Evolutionary conservation across 352 stramenopile genomes (phyloP).

Genomic region (Aphanomyces astaci): DNA sequence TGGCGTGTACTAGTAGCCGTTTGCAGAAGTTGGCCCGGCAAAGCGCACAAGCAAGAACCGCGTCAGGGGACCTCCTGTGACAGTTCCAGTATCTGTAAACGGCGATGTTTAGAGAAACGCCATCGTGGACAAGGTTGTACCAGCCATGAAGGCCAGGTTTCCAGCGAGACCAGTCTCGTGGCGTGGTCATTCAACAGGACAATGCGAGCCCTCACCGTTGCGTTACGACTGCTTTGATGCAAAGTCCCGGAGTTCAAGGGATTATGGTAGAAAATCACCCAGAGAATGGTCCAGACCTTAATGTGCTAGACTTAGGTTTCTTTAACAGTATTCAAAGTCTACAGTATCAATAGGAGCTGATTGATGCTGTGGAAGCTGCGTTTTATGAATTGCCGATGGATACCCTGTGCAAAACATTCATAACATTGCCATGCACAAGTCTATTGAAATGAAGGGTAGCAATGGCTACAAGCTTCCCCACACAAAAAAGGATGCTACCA

Average conservation of each 20-base stretch:
- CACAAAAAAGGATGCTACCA: background rate
- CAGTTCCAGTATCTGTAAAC: no score
- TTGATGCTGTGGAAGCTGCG: background rate
- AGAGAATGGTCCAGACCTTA: background rate
- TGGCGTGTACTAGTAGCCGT: no score
- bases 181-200: background rate
- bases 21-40: no score
- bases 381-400: background rate
- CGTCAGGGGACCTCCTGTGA: no score
- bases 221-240: background rate
- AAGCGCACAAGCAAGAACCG: no score
- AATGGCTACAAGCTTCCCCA: no score
- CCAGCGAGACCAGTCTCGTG: background rate
- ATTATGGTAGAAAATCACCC: background rate
- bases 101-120: background rate
- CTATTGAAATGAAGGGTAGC: background rate
- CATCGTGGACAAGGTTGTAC: background rate
- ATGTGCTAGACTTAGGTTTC: background rate
- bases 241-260: background rate
- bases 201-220: no score
- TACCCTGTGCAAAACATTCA: background rate
- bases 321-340: background rate
- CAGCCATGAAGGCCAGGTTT: background rate
- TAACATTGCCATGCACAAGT: background rate
- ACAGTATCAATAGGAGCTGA: background rate